These are phyloP conservation scores for Ganoderma resinaceum DNA, from an alignment of 1,284 basidiomycete species.

Conservation along the genomic window DNA sequence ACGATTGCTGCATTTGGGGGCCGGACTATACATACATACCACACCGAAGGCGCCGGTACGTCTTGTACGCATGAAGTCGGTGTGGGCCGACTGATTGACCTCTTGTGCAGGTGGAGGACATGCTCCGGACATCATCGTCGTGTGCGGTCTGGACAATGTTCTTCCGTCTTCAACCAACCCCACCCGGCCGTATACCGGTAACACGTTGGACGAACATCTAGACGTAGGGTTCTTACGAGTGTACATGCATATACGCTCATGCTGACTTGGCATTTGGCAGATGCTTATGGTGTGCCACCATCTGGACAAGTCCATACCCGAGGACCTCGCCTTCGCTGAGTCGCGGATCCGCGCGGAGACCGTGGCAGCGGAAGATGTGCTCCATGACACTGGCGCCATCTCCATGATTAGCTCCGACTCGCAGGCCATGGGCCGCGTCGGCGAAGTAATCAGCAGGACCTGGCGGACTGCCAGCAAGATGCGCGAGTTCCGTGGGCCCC, in stretches of 20 bases:
- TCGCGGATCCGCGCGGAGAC: slow-evolving; percentile 98
- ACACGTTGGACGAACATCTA: slow-evolving; percentile 97
- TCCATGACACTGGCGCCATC: slow-evolving; percentile 95
- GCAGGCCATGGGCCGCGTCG: slow-evolving; percentile 98
- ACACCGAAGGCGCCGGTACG: slow-evolving; percentile 91
- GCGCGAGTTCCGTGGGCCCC: slow-evolving; percentile 80
- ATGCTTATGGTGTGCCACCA: slow-evolving; percentile 99
- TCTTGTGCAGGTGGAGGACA: slow-evolving; percentile 83
- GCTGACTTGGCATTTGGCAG: slow-evolving; percentile 47
- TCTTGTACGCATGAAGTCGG: not conserved
- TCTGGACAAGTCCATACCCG: slow-evolving; percentile 86
- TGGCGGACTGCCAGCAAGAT: slow-evolving; percentile 99
- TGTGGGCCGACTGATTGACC: not conserved
- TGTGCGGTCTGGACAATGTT: slow-evolving; percentile 90
- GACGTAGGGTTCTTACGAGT: slow-evolving; percentile 66
- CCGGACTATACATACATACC: slow-evolving; percentile 98
- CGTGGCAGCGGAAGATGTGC: slow-evolving; percentile 95
- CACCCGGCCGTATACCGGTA: slow-evolving; percentile 90
- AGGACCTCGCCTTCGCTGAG: slow-evolving; percentile 97
- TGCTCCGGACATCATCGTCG: slow-evolving; percentile 97
- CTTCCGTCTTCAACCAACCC: slow-evolving; percentile 99
- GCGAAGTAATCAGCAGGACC: slow-evolving; percentile 92
- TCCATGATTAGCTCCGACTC: slow-evolving; percentile 97
- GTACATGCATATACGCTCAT: slow-evolving; percentile 1
- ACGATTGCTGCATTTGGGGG: slow-evolving; percentile 92